Base-by-base conservation (phyloP, 306 rosid species). In the Lagenaria siceraria region DNA sequence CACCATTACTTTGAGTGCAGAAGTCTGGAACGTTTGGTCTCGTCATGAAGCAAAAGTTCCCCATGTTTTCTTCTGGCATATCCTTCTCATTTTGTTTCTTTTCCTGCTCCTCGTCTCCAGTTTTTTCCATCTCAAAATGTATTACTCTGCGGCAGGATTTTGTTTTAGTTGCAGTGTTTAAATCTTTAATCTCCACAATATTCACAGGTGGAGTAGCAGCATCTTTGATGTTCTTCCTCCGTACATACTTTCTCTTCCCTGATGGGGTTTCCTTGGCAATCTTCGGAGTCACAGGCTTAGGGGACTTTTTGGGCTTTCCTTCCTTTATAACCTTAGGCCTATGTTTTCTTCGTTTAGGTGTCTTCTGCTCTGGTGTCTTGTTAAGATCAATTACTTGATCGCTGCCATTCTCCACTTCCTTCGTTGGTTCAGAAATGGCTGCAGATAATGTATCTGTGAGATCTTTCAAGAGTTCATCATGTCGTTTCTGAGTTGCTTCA, bases 321-420 rank as follows among this genome's bases (percentile, higher is more conserved):
- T 90, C 97, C 42, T 24, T 78, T 53, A 95, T 83, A 68, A 95
- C 99, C 84, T 92, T 95, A 25, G 97, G 97, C 86, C 97, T 92
- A 83, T 95, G 97, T 80, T 95, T 95, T 84, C 86, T 88, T 70
- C 90, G 83, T 79, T 78, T 87, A 15, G 90, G 80, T 66, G 87
- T 76, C 86, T 90, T 95, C 89, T 83, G 91, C 79, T 75, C 83
- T 35, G 97, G 93, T 68, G 97, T 92, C 84, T 86, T 79, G 76
- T 89, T 92, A 73, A 88, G 88, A 81, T 95, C 96, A 79, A 92
- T 66, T 49, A 69, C 90, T 79, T 61, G 75, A 66, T 49, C 83
- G 66, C 74, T 79, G 73, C 60, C 86, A 61, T 78, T 83, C 73
- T 77, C 85, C 81, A 79, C 61, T 49, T 80, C 80, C 77, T 70